Evolutionary conservation across 2,329 filamentous ascomycete species (phyloP), one percentile per base, ranked within the genome.

Genomic region (Thielaviopsis musarum): DNA sequence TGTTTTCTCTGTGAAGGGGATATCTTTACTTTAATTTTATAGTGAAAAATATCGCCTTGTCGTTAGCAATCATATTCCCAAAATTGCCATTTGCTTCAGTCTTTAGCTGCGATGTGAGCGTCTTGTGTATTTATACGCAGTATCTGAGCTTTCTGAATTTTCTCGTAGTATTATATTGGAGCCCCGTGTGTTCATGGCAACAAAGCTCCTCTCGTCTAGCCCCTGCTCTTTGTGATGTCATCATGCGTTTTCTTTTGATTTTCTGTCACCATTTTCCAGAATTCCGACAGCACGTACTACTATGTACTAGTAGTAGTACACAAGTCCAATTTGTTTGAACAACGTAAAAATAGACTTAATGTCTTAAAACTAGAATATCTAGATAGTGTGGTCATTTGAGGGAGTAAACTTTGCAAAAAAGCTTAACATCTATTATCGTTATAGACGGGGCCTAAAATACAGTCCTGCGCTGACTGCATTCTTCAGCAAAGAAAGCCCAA

Each of bases 141-240:
- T n/a, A 26, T 26, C 24, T 6, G 6, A 3, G 24, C 24, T 26
- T 26, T 45, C 12, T n/a, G 13, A 45, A 5, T 6, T n/a, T 10
- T n/a, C 38, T 45, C 38, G 38, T n/a, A n/a, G 5, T n/a, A 45
- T 5, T 45, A n/a, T 17, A n/a, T 45, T 17, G 38, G 13, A 45
- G 17, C 38, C 38, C 38, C 38, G 38, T 45, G 38, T 45, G 38
- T 45, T 45, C 38, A 6, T n/a, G 38, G 34, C 34, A 59, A 26
- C 19, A 28, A 59, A 59, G 57, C 52, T 30, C 57, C 19, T n/a
- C 3, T 21, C 17, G 34, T 49, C 45, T 49, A 30, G 34, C 57
- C 57, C 57, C 52, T 59, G 57, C 54, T 58, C 52, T 38, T 38
- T 51, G 57, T 60, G 59, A 60, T 57, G 54, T 60, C 59, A 60